Base-by-base conservation (phyloP, 192 early-diverging fungal genomes). In the Coemansia sp. region DNA sequence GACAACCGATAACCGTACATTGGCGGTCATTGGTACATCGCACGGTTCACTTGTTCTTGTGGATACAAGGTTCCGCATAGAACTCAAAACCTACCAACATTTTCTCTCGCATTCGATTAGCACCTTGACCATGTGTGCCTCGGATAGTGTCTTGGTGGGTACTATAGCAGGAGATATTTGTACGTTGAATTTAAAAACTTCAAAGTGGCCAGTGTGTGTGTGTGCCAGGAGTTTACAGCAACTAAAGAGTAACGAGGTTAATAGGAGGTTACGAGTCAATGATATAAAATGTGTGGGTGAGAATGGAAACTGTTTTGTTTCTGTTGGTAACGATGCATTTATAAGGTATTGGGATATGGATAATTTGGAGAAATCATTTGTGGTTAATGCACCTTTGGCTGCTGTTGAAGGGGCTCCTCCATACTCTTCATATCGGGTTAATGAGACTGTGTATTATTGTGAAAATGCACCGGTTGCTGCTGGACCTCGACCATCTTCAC, bases 301-400 rank as follows among this genome's bases (percentile, higher is more conserved):
- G 2, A 38, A 59, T 9, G 77, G 85, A 26, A 74, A 74, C 15
- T 87, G 79, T 48, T 81, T 96, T 70, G 65, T 96, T 18, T 82
- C 88, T 1, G 89, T 72, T 0, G 90, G 92, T 5, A 83, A 82
- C 4, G 94, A 96, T 71, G 81, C 88, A 27, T 92, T 93, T 64
- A 66, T 97, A 25, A 71, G 93, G n/a, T 88, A 85, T 50, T 92
- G 92, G 89, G 85, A 92, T 56, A 74, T 77, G 17, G 69, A 67
- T 6, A 61, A 67, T 17, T 61, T 88, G 25, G 89, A 91, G 22
- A 73, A 87, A 14, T 91, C 88, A 3, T 85, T 81, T 60, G 77
- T 93, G 3, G 72, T 95, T 26, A 78, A 79, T 26, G 85, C 5
- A 5, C 87, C 4, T 24, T 49, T 4, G 58, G 52, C 26, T 42